Percentiles rank a stretch among this genome's conserved stretches.
These are phyloP conservation scores for Cicer yamashitae DNA, from an alignment of 306 rosid genomes.

Conservation along the genomic window DNA sequence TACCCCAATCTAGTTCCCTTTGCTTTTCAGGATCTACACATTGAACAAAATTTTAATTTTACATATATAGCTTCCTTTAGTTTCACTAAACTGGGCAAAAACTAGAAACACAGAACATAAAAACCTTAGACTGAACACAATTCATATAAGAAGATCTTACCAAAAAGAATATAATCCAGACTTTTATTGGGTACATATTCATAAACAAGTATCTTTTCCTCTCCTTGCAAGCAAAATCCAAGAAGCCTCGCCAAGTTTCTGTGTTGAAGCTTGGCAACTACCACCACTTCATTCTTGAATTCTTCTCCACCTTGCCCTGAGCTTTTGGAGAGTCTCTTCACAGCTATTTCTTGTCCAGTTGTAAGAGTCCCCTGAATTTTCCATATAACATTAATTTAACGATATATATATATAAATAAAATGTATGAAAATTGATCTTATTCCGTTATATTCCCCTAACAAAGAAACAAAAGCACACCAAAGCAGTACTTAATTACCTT, in stretches of 20 bases:
- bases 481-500: constrained; percentile 52
- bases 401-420: not conserved
- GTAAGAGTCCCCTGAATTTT: constrained; percentile 54
- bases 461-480: not conserved
- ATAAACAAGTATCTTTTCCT: constrained; percentile 63
- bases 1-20: constrained; percentile 53
- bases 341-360: constrained; percentile 54
- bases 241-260: constrained; percentile 57
- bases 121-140: not conserved
- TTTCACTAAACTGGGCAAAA: not conserved
- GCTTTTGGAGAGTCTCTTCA: constrained; percentile 59
- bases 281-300: constrained; percentile 61
- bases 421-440: not conserved
- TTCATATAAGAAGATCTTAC: constrained; percentile 34
- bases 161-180: constrained; percentile 52
- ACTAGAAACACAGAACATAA: not conserved
- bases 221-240: constrained; percentile 62
- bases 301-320: constrained; percentile 58
- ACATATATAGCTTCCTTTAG: constrained; percentile 39
- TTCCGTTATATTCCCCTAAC: not conserved
- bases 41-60: not conserved
- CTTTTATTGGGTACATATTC: constrained; percentile 60
- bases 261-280: constrained; percentile 64
- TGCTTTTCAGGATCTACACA: constrained; percentile 44
- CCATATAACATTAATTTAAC: not conserved